Base-by-base conservation (phyloP, 495 filamentous ascomycete genomes). In the Daldinia childiae region DNA sequence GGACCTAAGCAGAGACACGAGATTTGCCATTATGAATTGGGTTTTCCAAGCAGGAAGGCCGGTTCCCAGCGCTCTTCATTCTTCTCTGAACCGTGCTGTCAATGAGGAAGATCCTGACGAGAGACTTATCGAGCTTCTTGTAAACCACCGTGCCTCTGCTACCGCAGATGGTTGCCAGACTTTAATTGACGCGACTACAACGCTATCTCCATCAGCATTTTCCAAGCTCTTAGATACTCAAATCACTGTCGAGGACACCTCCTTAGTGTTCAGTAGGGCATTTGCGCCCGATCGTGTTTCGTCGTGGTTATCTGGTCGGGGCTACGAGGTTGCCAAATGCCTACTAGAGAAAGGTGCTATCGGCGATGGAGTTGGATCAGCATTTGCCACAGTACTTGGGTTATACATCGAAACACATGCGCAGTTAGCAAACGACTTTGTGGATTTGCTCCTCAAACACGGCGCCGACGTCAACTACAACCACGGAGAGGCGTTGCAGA, bases 81-180 rank as follows among this genome's bases (percentile, higher is more conserved):
- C 78, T 48, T 76, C 77, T 1, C 59, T 86, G 30, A 76, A 80
- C 68, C 76, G 77, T 27, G 82, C 79, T 0, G 79, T 85, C 7
- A 85, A 83, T 39, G 79, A 79, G 62, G 79, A 82, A 34, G 81
- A 83, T 8, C 79, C 81, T 0, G 83, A 84, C 52, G 69, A 79
- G 4, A 74, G 80, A 24, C 72, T 86, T 1, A 76, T 85, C 0
- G 71, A 76, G 48, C 74, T 85, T 0, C 68, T 86, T 21, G 68
- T 86, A 0, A 61, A 48, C 5, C 66, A 84, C 17, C 74, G 82
- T n/a, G 83, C 81, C 24, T 83, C 81, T 0, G 80, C 83, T 6
- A 50, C 78, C 32, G 68, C 71, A 1, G 84, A 83, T 52, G 74
- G 74, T 43, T 86, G 83, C 64, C 77, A 82, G 76, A 80, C 81